Percentiles rank a stretch among this genome's conserved stretches.
phyloP scores from a whole-genome alignment of 1,284 basidiomycete species.

The Grifola frondosa region DNA sequence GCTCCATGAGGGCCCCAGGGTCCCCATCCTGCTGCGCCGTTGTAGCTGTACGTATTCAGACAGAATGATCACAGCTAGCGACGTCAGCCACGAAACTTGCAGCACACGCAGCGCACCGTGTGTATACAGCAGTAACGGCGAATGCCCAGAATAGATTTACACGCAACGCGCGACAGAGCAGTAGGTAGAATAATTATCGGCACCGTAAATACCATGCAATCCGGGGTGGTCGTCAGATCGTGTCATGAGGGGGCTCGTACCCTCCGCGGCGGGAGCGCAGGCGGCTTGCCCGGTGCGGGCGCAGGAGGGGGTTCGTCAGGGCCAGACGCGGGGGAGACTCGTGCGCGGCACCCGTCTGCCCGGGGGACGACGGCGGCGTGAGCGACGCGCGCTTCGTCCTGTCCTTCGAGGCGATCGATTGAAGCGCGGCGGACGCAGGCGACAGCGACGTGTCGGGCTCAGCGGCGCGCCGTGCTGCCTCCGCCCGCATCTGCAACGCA shows the following conservation, averaged over 20 bases:
- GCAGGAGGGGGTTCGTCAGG: slow-evolving; percentile 1
- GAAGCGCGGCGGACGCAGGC: slow-evolving; percentile 51
- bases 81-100: no score
- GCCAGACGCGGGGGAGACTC: slow-evolving; percentile 12
- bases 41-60: no score
- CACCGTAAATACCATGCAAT: no score
- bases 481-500: slow-evolving; percentile 21
- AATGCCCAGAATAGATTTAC: no score
- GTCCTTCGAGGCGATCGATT: slow-evolving; percentile 53
- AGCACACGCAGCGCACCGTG: no score
- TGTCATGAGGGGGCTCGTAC: slow-evolving; percentile 16
- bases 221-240: neutral
- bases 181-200: no score
- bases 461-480: slow-evolving; percentile 25
- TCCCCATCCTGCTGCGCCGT: no score
- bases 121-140: no score
- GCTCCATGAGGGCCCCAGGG: no score
- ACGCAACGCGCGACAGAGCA: no score
- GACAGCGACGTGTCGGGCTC: slow-evolving; percentile 25
- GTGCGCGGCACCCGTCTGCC: slow-evolving; percentile 7
- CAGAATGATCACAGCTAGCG: no score
- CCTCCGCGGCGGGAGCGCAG: slow-evolving; percentile 25
- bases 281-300: slow-evolving; percentile 18
- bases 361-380: slow-evolving; percentile 16
- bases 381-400: slow-evolving; percentile 32